Conservation (phyloP, 192 early-diverging fungal genomes). For the Coemansia sp. region DNA sequence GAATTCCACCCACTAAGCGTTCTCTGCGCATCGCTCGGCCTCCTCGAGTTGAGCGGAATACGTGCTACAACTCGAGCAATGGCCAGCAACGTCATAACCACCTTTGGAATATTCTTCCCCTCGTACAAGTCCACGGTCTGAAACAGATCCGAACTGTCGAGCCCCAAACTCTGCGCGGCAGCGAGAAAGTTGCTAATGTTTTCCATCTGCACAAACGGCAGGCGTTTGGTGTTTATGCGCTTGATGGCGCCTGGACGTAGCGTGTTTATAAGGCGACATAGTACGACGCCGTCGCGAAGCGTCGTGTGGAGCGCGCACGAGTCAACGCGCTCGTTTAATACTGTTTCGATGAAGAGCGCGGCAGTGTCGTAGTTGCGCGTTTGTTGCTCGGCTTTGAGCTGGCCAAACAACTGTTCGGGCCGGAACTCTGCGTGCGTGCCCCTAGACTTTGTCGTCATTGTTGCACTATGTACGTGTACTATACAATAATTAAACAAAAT, state of each 20-base stretch:
- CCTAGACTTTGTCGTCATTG: neutral
- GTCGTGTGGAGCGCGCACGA: slow-evolving; percentile 58
- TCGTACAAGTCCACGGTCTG: slow-evolving; percentile 80
- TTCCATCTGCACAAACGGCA: slow-evolving; percentile 86
- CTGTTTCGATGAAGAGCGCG: slow-evolving; percentile 61
- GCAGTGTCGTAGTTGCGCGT: slow-evolving; percentile 64
- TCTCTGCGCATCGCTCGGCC: slow-evolving; percentile 31
- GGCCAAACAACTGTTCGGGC: slow-evolving; percentile 55
- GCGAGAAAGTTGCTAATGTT: slow-evolving; percentile 76
- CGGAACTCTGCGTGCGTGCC: slow-evolving; percentile 35
- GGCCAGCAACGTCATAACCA: slow-evolving; percentile 72
- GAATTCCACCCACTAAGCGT: slow-evolving; percentile 45
- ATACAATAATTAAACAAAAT: slow-evolving; percentile 1
- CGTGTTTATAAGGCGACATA: slow-evolving; percentile 79
- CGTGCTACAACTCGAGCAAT: slow-evolving; percentile 63
- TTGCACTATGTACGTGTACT: neutral
- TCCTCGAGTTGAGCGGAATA: slow-evolving; percentile 48
- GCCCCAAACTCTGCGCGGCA: slow-evolving; percentile 69
- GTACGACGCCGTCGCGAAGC: slow-evolving; percentile 73
- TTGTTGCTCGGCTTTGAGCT: slow-evolving; percentile 61
- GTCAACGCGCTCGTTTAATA: slow-evolving; percentile 59
- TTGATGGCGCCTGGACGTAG: slow-evolving; percentile 71
- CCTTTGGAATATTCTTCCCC: slow-evolving; percentile 75
- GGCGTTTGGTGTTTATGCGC: slow-evolving; percentile 65
- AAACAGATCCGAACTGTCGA: slow-evolving; percentile 73